These are phyloP conservation scores for Sporothrix brunneoviolacea DNA, from an alignment of 2,329 filamentous ascomycete species.

Conservation along the genomic window DNA sequence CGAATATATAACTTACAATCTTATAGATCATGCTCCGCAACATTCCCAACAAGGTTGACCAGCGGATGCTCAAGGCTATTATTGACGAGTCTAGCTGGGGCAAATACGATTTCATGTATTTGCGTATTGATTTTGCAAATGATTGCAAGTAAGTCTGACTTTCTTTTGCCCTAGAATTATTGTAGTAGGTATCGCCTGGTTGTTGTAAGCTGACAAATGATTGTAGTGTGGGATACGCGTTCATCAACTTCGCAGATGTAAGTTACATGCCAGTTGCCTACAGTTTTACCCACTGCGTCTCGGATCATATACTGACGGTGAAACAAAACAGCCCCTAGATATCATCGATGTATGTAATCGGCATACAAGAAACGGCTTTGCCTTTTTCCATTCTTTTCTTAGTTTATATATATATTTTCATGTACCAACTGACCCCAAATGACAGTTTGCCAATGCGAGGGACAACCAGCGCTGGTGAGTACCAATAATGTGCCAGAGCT, in stretches of 20 bases:
- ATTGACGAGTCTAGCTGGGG: slow-evolving; percentile 73
- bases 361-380: not conserved
- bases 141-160: slow-evolving; percentile 64
- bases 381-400: not conserved
- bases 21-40: slow-evolving; percentile 85
- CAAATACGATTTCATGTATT: slow-evolving; percentile 89
- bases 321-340: slow-evolving; percentile 51
- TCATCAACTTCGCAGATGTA: slow-evolving; percentile 87
- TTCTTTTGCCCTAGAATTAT: not conserved
- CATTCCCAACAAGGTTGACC: slow-evolving; percentile 83
- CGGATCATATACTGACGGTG: slow-evolving; percentile 14
- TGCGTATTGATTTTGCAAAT: slow-evolving; percentile 82
- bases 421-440: no score
- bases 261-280: slow-evolving; percentile 28
- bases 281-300: not conserved
- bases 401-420: no score
- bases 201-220: slow-evolving; percentile 17
- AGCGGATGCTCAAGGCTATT: slow-evolving; percentile 68
- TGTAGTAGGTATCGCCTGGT: not conserved
- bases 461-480: slow-evolving; percentile 63
- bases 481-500: no score
- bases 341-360: slow-evolving; percentile 57
- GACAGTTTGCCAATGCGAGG: slow-evolving; percentile 64
- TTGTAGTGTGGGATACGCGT: slow-evolving; percentile 90
- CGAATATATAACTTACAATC: not conserved